phyloP scores from a whole-genome alignment of 371 early-diverging fungal genomes.

The Phascolomyces articulosus region DNA sequence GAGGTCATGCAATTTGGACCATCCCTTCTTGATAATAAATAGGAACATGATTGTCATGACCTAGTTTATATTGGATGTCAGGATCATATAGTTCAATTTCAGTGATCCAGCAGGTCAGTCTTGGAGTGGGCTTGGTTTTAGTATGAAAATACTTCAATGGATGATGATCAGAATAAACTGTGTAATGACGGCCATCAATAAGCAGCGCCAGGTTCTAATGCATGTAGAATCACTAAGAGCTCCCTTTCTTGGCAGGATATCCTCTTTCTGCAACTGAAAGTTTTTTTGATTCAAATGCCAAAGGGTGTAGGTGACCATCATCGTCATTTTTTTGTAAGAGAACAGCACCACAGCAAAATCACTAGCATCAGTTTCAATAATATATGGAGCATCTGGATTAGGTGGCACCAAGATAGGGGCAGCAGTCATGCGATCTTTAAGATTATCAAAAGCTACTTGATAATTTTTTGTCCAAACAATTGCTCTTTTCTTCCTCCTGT shows the following conservation, averaged over 20 bases:
- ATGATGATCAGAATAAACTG: conserved; percentile 29
- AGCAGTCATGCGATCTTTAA: conserved; percentile 6
- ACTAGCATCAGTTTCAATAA: conserved; percentile 38
- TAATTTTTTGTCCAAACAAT: conserved; percentile 9
- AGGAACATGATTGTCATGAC: conserved; percentile 26
- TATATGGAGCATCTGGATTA: conserved; percentile 21
- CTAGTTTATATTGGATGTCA: conserved; percentile 30
- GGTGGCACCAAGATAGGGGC: conserved; percentile 21
- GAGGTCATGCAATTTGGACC: background rate
- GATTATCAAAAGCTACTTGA: conserved; percentile 13
- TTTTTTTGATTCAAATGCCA: conserved; percentile 26
- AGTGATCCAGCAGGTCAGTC: conserved; percentile 17
- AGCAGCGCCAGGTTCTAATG: conserved; percentile 36
- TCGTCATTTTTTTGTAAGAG: conserved; percentile 24
- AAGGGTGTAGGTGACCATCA: conserved; percentile 38
- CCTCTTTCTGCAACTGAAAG: conserved; percentile 13
- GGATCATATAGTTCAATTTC: conserved; percentile 25
- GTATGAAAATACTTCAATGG: conserved; percentile 23
- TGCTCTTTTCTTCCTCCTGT: too few relatives aligned
- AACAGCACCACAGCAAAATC: conserved; percentile 31
- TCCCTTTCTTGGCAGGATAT: conserved; percentile 44
- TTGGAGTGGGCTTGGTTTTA: conserved; percentile 14
- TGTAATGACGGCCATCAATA: conserved; percentile 26
- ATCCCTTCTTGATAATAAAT: conserved; percentile 23
- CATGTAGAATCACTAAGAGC: conserved; percentile 35